Percentiles rank a stretch among this genome's conserved stretches.
phyloP scores from a whole-genome alignment of 306 rosid species.

The Luffa aegyptiaca region DNA sequence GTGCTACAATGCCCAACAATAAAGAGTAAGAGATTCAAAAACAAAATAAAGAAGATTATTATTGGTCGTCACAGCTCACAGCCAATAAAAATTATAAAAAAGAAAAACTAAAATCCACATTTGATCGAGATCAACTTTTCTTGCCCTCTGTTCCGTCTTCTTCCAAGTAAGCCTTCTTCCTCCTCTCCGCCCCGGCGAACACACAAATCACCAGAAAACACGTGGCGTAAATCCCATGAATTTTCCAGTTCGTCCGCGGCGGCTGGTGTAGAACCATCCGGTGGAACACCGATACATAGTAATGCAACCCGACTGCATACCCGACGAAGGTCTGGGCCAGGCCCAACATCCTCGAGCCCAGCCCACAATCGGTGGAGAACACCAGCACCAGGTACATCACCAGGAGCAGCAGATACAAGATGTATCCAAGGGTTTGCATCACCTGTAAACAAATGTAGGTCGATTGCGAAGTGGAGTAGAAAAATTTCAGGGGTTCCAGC shows the following conservation, averaged over 20 bases:
- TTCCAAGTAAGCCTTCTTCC: conserved; percentile 76
- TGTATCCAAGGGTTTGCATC: conserved; percentile 74
- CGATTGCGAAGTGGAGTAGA: conserved; percentile 75
- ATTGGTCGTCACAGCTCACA: not conserved
- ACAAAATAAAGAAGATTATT: not conserved
- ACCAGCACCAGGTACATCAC: conserved; percentile 72
- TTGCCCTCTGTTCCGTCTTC: conserved; percentile 84
- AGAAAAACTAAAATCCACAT: not conserved
- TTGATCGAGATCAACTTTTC: conserved; percentile 23
- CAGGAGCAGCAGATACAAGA: conserved; percentile 50
- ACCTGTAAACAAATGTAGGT: conserved; percentile 63
- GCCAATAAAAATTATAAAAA: not conserved
- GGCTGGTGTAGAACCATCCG: conserved; percentile 55
- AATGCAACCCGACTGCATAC: conserved; percentile 64
- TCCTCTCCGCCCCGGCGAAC: conserved; percentile 46
- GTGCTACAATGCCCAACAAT: not conserved
- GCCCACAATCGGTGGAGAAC: conserved; percentile 59
- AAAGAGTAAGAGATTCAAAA: not conserved
- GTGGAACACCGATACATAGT: conserved; percentile 87
- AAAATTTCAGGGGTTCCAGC: conserved; percentile 73
- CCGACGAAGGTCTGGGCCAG: conserved; percentile 71
- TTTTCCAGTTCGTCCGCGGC: conserved; percentile 81
- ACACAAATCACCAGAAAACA: conserved; percentile 52
- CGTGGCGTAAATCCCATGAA: conserved; percentile 73
- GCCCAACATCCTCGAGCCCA: conserved; percentile 54